A percentile compares a stretch with the other conserved stretches of the same genome.
Conservation (phyloP, 1,284 basidiomycete genomes). For the Xerocomus minutiporus region DNA sequence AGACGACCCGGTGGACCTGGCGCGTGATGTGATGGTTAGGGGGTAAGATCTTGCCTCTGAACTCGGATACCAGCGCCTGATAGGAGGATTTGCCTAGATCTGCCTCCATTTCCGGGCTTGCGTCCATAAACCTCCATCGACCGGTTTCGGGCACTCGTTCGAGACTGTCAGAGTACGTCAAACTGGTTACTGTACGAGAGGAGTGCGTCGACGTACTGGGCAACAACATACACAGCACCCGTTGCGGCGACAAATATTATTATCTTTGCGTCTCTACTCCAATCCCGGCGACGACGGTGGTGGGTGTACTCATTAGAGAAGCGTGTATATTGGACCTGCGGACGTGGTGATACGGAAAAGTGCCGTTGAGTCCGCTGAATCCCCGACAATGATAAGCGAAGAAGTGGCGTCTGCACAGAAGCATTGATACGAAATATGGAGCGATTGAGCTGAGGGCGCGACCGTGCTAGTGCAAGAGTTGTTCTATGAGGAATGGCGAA, state of each 20-base stretch:
- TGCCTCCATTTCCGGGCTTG: constrained; percentile 57
- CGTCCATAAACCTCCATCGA: constrained; percentile 80
- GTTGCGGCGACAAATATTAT: constrained; percentile 19
- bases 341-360: constrained; percentile 23
- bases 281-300: constrained; percentile 2
- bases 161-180: constrained; percentile 45
- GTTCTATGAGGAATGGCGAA: background rate
- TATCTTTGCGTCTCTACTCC: constrained; percentile 15
- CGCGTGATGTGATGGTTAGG: constrained; percentile 60
- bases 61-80: constrained; percentile 51
- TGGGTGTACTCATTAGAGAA: constrained; percentile 20
- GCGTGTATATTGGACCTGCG: constrained; percentile 25
- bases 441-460: background rate
- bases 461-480: constrained; percentile 1
- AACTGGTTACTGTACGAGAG: background rate
- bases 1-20: constrained; percentile 68
- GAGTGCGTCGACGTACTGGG: constrained; percentile 23
- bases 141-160: constrained; percentile 82
- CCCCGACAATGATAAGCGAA: background rate
- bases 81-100: constrained; percentile 50
- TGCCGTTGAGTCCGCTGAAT: constrained; percentile 8
- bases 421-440: background rate
- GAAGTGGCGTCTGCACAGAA: background rate
- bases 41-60: constrained; percentile 59
- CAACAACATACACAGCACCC: constrained; percentile 28